Conservation (phyloP, 106 monocot genomes). For the Dactylorhiza incarnata region DNA sequence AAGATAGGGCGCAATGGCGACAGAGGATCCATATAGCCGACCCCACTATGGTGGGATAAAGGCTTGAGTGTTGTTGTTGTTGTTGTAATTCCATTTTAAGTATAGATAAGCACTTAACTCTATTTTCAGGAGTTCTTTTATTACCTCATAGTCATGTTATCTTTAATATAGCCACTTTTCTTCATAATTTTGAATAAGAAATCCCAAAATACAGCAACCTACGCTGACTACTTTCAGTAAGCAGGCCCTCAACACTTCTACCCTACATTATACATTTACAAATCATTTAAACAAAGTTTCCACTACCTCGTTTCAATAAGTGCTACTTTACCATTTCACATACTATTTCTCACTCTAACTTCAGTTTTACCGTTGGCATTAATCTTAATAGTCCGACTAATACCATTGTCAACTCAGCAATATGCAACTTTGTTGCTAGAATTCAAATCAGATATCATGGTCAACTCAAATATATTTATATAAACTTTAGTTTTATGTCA, state of each 20-base stretch:
- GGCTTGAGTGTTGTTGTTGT: too few species aligned
- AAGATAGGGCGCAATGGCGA: too few species aligned
- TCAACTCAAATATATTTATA: not conserved
- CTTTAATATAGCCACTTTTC: not conserved
- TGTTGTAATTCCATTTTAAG: not conserved
- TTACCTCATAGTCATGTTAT: not conserved
- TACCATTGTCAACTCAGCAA: not conserved
- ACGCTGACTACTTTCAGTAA: too few species aligned
- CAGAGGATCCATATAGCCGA: too few species aligned
- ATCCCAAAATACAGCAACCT: too few species aligned
- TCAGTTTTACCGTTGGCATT: not conserved
- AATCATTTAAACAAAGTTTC: not conserved
- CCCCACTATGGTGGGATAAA: too few species aligned
- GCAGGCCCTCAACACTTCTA: too few species aligned
- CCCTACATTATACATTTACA: not conserved
- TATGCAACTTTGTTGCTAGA: not conserved
- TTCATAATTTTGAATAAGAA: not conserved
- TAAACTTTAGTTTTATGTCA: not conserved
- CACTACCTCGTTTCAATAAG: not conserved
- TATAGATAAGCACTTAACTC: not conserved
- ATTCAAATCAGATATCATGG: not conserved
- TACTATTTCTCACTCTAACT: not conserved
- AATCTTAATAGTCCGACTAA: not conserved
- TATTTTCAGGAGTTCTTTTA: not conserved
- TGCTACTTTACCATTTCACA: not conserved